These are phyloP conservation scores for Polychaeton citri DNA, from an alignment of 2,329 filamentous ascomycete genomes.

Conservation along the genomic window DNA sequence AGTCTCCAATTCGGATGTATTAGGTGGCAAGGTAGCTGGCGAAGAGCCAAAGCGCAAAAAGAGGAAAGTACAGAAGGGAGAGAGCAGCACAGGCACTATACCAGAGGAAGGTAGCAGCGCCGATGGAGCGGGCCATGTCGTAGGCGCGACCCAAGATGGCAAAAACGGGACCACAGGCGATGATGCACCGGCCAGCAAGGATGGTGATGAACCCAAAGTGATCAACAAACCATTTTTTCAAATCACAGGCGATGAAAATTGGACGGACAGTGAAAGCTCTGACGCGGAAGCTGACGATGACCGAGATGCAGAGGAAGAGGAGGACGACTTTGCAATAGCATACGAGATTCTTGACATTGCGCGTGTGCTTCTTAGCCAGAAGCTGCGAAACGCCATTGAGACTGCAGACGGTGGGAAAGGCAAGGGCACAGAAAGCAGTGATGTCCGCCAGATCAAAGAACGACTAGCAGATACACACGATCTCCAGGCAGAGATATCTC, in stretches of 20 bases:
- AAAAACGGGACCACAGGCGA: conserved; percentile 30
- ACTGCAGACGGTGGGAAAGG: conserved; percentile 24
- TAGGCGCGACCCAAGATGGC: conserved; percentile 27
- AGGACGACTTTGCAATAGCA: conserved; percentile 50
- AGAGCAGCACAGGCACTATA: conserved; percentile 7
- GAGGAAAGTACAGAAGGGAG: conserved; percentile 21
- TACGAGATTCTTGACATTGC: conserved; percentile 52
- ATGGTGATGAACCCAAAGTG: conserved; percentile 22
- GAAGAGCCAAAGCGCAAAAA: conserved; percentile 42
- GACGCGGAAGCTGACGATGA: conserved; percentile 31
- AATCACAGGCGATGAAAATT: conserved; percentile 89
- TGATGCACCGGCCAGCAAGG: conserved; percentile 22
- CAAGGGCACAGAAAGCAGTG: conserved; percentile 29
- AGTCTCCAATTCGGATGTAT: conserved; percentile 84
- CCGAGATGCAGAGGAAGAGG: conserved; percentile 35
- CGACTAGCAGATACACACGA: conserved; percentile 87
- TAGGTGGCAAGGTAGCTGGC: conserved; percentile 64
- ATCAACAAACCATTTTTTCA: conserved; percentile 68
- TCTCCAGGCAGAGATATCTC: conserved; percentile 85
- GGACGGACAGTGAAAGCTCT: conserved; percentile 64
- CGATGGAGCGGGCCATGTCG: conserved; percentile 26
- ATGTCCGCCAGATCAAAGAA: conserved; percentile 57
- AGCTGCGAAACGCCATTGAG: conserved; percentile 33
- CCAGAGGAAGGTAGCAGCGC: conserved; percentile 5
- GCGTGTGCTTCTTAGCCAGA: conserved; percentile 44